Evolutionary conservation across 2,329 filamentous ascomycete species (phyloP).

Genomic region (Beauveria bassiana): DNA sequence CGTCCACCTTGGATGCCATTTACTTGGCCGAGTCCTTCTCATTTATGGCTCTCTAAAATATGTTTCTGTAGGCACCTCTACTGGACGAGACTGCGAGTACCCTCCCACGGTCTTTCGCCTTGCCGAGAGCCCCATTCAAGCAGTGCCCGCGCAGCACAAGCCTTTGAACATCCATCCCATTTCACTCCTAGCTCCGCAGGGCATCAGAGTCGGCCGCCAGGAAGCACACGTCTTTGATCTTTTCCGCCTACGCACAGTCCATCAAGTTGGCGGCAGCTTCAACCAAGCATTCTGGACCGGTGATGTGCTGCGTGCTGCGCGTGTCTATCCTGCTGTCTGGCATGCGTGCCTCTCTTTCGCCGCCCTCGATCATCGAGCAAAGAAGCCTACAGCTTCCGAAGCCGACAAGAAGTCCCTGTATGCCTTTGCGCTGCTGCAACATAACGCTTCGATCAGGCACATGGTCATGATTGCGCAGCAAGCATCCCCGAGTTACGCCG

Average conservation of each 20-base stretch:
- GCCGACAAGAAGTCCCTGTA: background rate
- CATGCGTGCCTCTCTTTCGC: constrained; percentile 5
- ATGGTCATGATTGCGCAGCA: constrained; percentile 1
- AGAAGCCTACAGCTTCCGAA: background rate
- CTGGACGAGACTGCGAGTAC: background rate
- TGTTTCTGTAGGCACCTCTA: background rate
- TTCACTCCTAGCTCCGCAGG: background rate
- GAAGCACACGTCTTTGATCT: constrained; percentile 1
- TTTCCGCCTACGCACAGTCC: background rate
- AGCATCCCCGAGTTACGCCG: background rate
- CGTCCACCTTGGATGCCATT: background rate
- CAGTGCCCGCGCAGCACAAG: background rate
- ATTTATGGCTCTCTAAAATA: background rate
- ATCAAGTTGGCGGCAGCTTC: constrained; percentile 7
- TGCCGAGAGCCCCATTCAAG: background rate
- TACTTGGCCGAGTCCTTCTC: background rate
- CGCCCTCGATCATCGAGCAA: constrained; percentile 1
- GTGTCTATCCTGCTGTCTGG: constrained; percentile 6
- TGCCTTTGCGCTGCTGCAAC: background rate
- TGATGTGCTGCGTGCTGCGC: background rate
- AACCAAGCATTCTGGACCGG: constrained; percentile 1
- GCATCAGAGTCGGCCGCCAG: background rate
- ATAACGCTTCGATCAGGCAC: constrained; percentile 5
- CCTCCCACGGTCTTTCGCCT: background rate
- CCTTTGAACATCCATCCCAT: background rate